Percentiles rank a stretch among this genome's conserved stretches.
phyloP scores from a whole-genome alignment of 1,284 basidiomycete species.

The Ganoderma sinense region DNA sequence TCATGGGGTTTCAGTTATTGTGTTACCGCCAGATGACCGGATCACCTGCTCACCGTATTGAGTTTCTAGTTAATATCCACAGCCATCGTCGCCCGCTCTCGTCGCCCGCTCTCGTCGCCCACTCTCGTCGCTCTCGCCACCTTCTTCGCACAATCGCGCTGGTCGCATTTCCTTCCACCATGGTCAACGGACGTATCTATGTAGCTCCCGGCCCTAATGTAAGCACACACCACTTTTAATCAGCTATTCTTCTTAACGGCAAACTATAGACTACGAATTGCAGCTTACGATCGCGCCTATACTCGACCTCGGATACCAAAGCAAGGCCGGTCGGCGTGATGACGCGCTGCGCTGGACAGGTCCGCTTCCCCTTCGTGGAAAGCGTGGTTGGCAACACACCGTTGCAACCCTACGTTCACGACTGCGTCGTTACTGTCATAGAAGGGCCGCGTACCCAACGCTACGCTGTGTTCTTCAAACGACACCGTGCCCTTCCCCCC shows the following conservation, averaged over 20 bases:
- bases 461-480: background rate
- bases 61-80: background rate
- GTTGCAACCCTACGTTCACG: background rate
- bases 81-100: no score
- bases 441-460: background rate
- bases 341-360: background rate
- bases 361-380: background rate
- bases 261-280: background rate
- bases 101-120: background rate
- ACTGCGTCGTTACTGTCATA: background rate
- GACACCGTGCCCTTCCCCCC: background rate
- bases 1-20: background rate
- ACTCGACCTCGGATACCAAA: background rate
- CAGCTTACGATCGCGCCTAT: background rate
- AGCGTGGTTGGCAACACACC: background rate
- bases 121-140: no score
- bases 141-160: no score
- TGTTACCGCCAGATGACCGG: background rate
- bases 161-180: background rate
- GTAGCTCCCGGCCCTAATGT: background rate
- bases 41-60: background rate
- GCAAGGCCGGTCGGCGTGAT: background rate
- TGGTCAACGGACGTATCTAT: background rate
- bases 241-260: background rate
- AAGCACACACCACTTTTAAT: background rate